Conservation (phyloP, 768 basidiomycete genomes). For the Amanita brunnescens region DNA sequence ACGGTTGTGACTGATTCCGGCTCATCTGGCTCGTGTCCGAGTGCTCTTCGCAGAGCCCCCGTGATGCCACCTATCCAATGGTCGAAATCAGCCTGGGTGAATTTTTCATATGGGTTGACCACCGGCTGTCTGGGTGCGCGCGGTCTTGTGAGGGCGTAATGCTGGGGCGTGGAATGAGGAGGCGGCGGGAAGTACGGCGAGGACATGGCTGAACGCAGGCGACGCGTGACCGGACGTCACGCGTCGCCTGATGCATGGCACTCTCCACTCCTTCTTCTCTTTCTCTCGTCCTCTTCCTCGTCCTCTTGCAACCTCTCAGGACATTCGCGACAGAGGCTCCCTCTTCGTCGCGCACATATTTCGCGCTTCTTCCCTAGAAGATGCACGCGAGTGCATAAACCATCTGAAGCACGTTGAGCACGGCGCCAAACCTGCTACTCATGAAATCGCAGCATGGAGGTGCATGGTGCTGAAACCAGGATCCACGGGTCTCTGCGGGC, state of each 20-base stretch:
- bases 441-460: slow-evolving; percentile 75
- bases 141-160: slow-evolving; percentile 10
- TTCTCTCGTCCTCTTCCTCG: slow-evolving; percentile 35
- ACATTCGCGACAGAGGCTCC: slow-evolving; percentile 68
- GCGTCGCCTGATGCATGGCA: slow-evolving; percentile 45
- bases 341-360: slow-evolving; percentile 62
- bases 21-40: slow-evolving; percentile 38
- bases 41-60: slow-evolving; percentile 43
- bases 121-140: slow-evolving; percentile 38
- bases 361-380: slow-evolving; percentile 39
- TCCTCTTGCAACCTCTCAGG: slow-evolving; percentile 52
- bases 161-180: slow-evolving; percentile 18
- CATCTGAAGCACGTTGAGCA: slow-evolving; percentile 54
- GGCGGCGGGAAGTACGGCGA: slow-evolving; percentile 6
- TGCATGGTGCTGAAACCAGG: slow-evolving; percentile 65
- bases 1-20: neutral
- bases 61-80: slow-evolving; percentile 62
- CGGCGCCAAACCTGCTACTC: slow-evolving; percentile 47
- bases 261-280: slow-evolving; percentile 33
- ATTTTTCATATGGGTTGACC: slow-evolving; percentile 67
- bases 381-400: slow-evolving; percentile 40
- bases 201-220: slow-evolving; percentile 48
- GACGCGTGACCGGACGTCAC: slow-evolving; percentile 25
- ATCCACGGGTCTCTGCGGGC: slow-evolving; percentile 54
- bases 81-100: slow-evolving; percentile 61